Conservation (phyloP, 306 rosid genomes). For the Begonia peltatifolia region DNA sequence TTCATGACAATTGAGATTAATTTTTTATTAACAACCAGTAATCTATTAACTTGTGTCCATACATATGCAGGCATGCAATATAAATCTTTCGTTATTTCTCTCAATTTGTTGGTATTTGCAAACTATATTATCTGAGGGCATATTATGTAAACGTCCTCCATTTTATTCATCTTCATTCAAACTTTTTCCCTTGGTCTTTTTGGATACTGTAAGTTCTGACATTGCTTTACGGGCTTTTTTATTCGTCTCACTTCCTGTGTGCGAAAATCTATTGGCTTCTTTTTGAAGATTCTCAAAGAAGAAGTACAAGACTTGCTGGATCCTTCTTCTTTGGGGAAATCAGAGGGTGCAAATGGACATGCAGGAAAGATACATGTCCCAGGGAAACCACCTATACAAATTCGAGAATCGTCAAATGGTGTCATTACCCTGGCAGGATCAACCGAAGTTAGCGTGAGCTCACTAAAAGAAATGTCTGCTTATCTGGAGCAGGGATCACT, state of each 20-base stretch:
- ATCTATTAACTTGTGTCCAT: too few relatives aligned
- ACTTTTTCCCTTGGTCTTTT: too few relatives aligned
- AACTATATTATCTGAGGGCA: too few relatives aligned
- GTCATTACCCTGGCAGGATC: conserved; percentile 97
- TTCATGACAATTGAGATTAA: too few relatives aligned
- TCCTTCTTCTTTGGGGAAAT: conserved; percentile 52
- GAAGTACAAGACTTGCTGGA: conserved; percentile 96
- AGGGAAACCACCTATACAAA: conserved; percentile 92
- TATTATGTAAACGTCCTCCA: too few relatives aligned
- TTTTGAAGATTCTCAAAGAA: conserved; percentile 77
- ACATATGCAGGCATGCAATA: too few relatives aligned
- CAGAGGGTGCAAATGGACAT: conserved; percentile 77
- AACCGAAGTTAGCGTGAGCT: conserved; percentile 73
- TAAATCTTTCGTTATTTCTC: too few relatives aligned
- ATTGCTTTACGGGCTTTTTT: not conserved
- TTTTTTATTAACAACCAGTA: too few relatives aligned
- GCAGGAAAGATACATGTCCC: conserved; percentile 51
- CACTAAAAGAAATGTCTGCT: conserved; percentile 89
- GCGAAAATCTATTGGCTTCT: conserved; percentile 13
- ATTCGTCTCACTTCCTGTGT: conserved; percentile 4
- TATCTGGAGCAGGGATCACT: conserved; percentile 94
- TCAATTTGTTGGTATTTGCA: too few relatives aligned
- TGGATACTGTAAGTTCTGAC: too few relatives aligned
- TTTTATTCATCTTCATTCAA: too few relatives aligned
- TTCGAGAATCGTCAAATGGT: conserved; percentile 97